Conservation (phyloP, 2,329 filamentous ascomycete genomes). For the Alternaria gaisen region DNA sequence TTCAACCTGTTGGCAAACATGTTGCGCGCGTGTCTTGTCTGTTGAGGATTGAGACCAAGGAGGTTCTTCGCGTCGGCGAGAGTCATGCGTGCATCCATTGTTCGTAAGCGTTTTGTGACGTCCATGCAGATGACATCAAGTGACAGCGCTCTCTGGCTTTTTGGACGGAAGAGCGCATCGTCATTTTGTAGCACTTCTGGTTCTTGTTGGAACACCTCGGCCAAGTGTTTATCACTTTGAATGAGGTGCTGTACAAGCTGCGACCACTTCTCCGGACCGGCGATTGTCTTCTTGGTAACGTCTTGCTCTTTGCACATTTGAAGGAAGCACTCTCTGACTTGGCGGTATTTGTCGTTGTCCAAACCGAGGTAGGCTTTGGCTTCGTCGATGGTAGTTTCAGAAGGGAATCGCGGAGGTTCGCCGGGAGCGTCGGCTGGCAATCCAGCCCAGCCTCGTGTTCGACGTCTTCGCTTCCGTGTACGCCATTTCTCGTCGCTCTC, state of each 20-base stretch:
- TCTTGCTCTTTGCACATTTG: conserved; percentile 72
- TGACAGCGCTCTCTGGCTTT: conserved; percentile 70
- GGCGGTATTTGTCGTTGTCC: conserved; percentile 69
- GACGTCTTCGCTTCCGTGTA: conserved; percentile 71
- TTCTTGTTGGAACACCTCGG: conserved; percentile 65
- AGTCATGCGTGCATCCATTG: conserved; percentile 70
- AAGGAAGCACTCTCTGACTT: conserved; percentile 73
- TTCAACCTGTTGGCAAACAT: conserved; percentile 73
- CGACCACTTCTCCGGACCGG: conserved; percentile 78
- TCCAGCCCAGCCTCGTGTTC: conserved; percentile 73
- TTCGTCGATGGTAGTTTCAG: conserved; percentile 83
- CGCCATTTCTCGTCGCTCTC: conserved; percentile 71
- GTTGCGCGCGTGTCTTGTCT: conserved; percentile 71
- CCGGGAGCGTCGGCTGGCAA: conserved; percentile 73
- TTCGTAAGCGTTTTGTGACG: conserved; percentile 81
- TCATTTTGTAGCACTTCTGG: conserved; percentile 61
- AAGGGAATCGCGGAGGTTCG: conserved; percentile 77
- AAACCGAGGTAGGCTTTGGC: conserved; percentile 75
- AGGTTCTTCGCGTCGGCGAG: conserved; percentile 78
- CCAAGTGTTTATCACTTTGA: conserved; percentile 69
- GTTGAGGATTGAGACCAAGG: conserved; percentile 73
- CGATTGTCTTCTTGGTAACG: conserved; percentile 78
- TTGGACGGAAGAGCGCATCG: conserved; percentile 38
- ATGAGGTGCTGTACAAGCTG: conserved; percentile 73
- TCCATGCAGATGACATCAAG: conserved; percentile 83